phyloP scores from a whole-genome alignment of 75 land plant species.

The Chamaecyparis obtusa region DNA sequence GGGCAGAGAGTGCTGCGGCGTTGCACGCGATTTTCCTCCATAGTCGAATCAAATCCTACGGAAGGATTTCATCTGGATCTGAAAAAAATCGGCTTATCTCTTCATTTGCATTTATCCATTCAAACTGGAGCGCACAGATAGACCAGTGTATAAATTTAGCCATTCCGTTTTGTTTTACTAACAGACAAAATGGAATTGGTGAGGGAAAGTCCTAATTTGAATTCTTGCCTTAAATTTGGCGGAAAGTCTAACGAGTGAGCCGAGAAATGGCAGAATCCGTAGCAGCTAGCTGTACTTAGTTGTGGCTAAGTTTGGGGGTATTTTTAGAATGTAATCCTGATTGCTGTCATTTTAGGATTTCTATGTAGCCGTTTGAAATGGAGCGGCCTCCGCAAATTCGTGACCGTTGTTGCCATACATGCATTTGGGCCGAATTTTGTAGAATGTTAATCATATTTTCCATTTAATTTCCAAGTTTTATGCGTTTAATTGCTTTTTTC shows the following conservation, averaged over 20 bases:
- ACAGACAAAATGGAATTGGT: background rate
- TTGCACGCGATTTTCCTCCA: background rate
- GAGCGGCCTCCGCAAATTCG: background rate
- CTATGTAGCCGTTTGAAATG: background rate
- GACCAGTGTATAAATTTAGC: background rate
- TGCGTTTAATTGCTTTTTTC: background rate
- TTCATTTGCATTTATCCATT: background rate
- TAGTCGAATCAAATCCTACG: background rate
- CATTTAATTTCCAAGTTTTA: background rate
- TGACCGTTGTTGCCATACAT: background rate
- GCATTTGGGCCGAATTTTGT: background rate
- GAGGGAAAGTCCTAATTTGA: background rate
- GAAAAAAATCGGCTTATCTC: background rate
- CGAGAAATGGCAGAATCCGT: background rate
- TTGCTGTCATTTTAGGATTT: background rate
- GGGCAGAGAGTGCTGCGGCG: constrained; percentile 8
- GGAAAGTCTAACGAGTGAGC: background rate
- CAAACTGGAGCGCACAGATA: background rate
- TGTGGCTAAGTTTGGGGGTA: background rate
- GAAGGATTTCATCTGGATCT: background rate
- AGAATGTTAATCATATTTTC: background rate
- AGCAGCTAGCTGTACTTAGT: background rate
- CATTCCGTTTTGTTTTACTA: background rate
- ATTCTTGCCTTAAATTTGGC: background rate
- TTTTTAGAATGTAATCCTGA: background rate